Evolutionary conservation across 768 basidiomycete species (phyloP).

Genomic region (Suillus brevipes): DNA sequence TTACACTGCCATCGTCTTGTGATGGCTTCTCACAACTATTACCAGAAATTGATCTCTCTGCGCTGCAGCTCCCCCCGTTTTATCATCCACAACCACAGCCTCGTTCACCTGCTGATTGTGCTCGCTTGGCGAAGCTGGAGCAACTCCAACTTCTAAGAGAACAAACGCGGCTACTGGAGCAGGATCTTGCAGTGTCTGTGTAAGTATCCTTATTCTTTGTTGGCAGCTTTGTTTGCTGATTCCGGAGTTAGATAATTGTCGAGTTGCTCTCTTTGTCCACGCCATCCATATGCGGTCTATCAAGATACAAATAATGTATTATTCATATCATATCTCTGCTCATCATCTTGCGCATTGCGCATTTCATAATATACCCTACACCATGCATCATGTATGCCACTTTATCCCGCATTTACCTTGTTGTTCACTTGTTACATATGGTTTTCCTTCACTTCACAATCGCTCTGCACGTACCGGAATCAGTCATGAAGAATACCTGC

Average conservation of each 20-base stretch:
- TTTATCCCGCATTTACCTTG: background rate
- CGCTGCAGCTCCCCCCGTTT: conserved; percentile 23
- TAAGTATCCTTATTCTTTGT: conserved; percentile 8
- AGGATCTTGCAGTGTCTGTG: conserved; percentile 26
- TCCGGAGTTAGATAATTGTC: background rate
- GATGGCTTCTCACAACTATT: conserved; percentile 11
- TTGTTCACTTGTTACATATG: background rate
- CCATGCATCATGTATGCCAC: background rate
- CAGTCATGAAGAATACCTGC: too few relatives aligned
- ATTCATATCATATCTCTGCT: conserved; percentile 13
- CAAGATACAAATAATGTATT: conserved; percentile 18
- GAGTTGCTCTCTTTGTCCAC: background rate
- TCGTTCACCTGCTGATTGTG: background rate
- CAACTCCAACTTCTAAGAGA: conserved; percentile 36
- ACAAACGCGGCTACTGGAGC: conserved; percentile 33
- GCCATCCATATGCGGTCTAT: background rate
- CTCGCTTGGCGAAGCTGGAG: conserved; percentile 32
- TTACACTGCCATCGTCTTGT: background rate
- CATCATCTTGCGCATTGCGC: conserved; percentile 1
- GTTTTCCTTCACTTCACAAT: background rate
- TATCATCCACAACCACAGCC: background rate
- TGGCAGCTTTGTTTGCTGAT: background rate
- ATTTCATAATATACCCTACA: conserved; percentile 3
- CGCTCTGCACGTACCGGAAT: background rate
- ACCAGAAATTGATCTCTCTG: conserved; percentile 27